Evolutionary conservation across 768 basidiomycete genomes (phyloP), one percentile per base, ranked within the genome.

Genomic region (Amylocystis lapponica): DNA sequence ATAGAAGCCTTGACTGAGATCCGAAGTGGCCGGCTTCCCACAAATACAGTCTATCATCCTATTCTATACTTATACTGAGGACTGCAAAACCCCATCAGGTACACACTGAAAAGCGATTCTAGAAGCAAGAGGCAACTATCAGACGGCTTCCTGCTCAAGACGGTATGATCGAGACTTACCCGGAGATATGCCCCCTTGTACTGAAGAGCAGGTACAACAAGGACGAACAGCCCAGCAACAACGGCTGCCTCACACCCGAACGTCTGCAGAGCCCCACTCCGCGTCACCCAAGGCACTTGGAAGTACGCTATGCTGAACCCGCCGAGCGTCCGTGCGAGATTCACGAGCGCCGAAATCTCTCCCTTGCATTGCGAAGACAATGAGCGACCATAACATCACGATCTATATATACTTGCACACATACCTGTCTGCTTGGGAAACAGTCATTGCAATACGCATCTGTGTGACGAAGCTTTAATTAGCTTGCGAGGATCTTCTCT

Each of bases 221-320:
- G 57, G 19, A 79, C 20, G 62, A 78, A 79, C 6, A 78, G 49
- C 0, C 62, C 76, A 0, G 66, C 62, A 10, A 76, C 76, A 43
- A 79, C 71, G 67, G 81, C 80, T 26, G 79, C 74, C 59, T 83
- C 81, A 33, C 69, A 67, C 5, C 81, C 80, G 52, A 81, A 75
- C 5, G 76, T 74, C 46, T 81, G 77, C 22, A 82, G 57, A 4
- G 80, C 77, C 13, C 81, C 81, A 45, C 77, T 56, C 50, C 72
- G 77, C 22, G 61, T 54, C 5, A 80, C 79, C 81, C 81, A 82
- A 4, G 76, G 76, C 3, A 82, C 70, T 55, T 83, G 80, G 58
- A 76, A 83, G 59, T 76, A 82, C 1, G 81, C 76, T 17, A 83
- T 79, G 36, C 70, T 71, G 54, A 83, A 83, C 3, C 79, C 79